Conservation (phyloP, 352 stramenopile genomes). For the Phytopythium delawarense region DNA sequence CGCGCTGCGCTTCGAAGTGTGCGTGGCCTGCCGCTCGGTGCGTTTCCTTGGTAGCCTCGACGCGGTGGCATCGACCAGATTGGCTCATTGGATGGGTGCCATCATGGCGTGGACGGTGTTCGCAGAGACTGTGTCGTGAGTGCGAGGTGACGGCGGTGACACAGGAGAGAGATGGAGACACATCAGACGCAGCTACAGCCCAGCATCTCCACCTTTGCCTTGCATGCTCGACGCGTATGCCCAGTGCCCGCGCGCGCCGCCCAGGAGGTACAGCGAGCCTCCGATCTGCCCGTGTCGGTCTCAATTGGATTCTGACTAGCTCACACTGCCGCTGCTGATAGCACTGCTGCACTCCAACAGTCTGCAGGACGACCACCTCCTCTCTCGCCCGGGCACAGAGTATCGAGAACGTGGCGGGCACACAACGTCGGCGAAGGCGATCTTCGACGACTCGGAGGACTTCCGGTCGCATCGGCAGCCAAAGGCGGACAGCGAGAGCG, state of each 20-base stretch:
- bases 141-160: constrained; percentile 3
- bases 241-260: neutral
- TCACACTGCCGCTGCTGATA: neutral
- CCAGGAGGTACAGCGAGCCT: neutral
- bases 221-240: neutral
- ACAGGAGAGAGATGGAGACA: neutral
- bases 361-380: constrained; percentile 3
- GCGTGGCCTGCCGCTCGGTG: constrained; percentile 3
- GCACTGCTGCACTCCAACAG: constrained; percentile 1
- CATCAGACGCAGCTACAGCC: neutral
- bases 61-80: neutral
- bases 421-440: neutral
- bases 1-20: constrained; percentile 2
- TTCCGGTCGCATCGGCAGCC: neutral
- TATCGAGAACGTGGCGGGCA: neutral
- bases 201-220: constrained; percentile 5
- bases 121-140: neutral
- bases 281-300: neutral
- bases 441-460: constrained; percentile 1
- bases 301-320: neutral
- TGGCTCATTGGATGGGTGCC: neutral
- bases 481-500: neutral
- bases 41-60: neutral
- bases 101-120: neutral
- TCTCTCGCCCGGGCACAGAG: neutral